Base-by-base conservation (phyloP, 2,329 filamentous ascomycete genomes). In the Monilinia polystroma region DNA sequence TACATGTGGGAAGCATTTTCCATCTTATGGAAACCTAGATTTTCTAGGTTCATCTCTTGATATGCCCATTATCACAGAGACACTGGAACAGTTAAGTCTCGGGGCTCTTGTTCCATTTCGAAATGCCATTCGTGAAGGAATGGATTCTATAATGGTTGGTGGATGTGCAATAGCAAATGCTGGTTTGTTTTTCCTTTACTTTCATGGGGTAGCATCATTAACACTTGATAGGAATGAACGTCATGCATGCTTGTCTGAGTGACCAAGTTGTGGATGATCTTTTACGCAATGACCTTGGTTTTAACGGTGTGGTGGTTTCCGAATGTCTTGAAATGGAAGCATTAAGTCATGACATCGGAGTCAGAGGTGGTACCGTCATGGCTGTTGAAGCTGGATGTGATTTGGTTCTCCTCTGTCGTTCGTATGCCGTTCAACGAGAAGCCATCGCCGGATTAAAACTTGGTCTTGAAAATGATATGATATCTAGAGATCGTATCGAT, bases 271-370 rank as follows among this genome's bases (percentile, higher is more conserved):
- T 98, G 3, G 91, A 97, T 74, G 92, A 95, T 67, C 80, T 97
- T 29, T 81, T 98, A 4, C 86, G 94, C n/a, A 90, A 90, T 68
- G 93, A 97, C 71, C 84, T 98, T 32, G 90, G 90, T 2, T 98
- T 98, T 73, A 86, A 92, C 60, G 94, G 94, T 1, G 93, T 98
- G 2, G 93, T 95, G 32, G 92, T 98, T 60, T 97, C 93, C 0
- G 94, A 98, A 76, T 98, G 94, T 72, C 80, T 98, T 10, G 94
- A 97, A 77, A 98, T 98, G 94, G 93, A 97, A 75, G 93, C 93
- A 0, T 84, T 98, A 11, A 95, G 92, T 70, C 92, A 96, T 75
- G 96, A 97, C 73, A 95, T 98, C 60, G 94, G 94, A n/a, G 93
- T 99, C 23, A 93, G 94, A 72, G 94, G 95, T 52, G 95, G 95